phyloP scores from a whole-genome alignment of 352 stramenopile species.

The Phytophthora tentaculata region DNA sequence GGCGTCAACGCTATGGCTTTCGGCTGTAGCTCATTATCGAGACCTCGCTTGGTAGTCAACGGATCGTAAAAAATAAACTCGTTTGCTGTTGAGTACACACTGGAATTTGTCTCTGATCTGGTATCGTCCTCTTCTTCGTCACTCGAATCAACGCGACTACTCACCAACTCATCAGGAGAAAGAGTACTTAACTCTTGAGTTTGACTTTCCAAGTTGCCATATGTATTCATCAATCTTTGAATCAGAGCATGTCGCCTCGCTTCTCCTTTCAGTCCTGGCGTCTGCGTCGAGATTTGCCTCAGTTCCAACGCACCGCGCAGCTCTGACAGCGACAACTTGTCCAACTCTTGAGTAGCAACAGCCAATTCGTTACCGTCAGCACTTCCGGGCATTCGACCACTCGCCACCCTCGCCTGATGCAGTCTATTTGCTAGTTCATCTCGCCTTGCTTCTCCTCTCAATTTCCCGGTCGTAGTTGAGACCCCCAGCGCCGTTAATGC shows the following conservation, averaged over 20 bases:
- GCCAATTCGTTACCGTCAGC: not conserved
- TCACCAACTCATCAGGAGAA: not conserved
- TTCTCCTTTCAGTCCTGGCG: slow-evolving; percentile 53
- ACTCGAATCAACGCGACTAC: slow-evolving; percentile 4
- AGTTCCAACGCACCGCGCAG: slow-evolving; percentile 47
- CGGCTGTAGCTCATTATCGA: not conserved
- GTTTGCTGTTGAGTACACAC: slow-evolving; percentile 44
- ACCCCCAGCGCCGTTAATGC: slow-evolving; percentile 38
- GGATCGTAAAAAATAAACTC: slow-evolving; percentile 59
- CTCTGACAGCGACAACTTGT: slow-evolving; percentile 34
- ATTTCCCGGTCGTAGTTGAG: slow-evolving; percentile 41
- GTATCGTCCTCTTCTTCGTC: slow-evolving; percentile 27
- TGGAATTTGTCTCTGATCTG: slow-evolving; percentile 39
- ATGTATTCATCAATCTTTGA: slow-evolving; percentile 45
- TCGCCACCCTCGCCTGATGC: slow-evolving; percentile 4
- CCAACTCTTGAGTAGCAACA: not conserved
- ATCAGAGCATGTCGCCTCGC: slow-evolving; percentile 47
- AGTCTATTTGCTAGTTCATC: slow-evolving; percentile 42
- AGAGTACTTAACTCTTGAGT: not conserved
- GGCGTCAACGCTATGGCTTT: slow-evolving; percentile 15
- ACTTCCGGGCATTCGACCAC: not conserved
- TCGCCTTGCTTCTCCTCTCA: slow-evolving; percentile 44
- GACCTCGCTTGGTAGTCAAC: slow-evolving; percentile 1
- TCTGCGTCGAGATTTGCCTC: slow-evolving; percentile 42
- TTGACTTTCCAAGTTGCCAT: not conserved